Conservation (phyloP, 129 eudicot genomes). For the Deinandra increscens region DNA sequence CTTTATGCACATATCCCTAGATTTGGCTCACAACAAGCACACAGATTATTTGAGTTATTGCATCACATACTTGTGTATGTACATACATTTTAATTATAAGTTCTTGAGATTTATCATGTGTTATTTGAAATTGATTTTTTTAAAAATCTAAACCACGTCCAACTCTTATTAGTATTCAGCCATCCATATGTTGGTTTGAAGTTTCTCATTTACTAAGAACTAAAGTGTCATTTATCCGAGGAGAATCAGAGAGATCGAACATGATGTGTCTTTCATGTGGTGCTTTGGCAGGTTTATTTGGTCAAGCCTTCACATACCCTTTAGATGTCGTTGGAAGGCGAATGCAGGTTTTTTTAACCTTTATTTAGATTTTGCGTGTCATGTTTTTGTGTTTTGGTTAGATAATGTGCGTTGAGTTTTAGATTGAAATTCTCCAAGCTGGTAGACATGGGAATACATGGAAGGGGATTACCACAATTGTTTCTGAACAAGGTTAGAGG, state of each 20-base stretch:
- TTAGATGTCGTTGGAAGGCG: conserved; percentile 95
- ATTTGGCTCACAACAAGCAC: conserved; percentile 95
- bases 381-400: background rate
- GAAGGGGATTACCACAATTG: conserved; percentile 62
- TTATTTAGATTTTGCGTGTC: background rate
- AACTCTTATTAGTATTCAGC: conserved; percentile 84
- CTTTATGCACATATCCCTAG: conserved; percentile 96
- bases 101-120: background rate
- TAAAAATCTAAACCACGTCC: conserved; percentile 59
- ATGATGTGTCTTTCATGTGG: conserved; percentile 82
- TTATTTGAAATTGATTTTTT: background rate
- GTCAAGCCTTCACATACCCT: conserved; percentile 94
- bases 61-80: background rate
- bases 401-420: conserved; percentile 20
- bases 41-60: conserved; percentile 71
- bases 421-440: conserved; percentile 84
- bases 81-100: background rate
- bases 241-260: conserved; percentile 79
- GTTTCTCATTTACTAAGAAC: conserved; percentile 85
- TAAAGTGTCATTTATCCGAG: conserved; percentile 85
- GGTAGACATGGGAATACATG: conserved; percentile 55
- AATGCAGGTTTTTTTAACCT: conserved; percentile 66
- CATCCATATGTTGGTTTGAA: conserved; percentile 98
- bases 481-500: too few species aligned
- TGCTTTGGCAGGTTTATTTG: conserved; percentile 94